Evolutionary conservation across 2,329 filamentous ascomycete species (phyloP), one percentile per base, ranked within the genome.

Genomic region (Claviceps humidiphila): DNA sequence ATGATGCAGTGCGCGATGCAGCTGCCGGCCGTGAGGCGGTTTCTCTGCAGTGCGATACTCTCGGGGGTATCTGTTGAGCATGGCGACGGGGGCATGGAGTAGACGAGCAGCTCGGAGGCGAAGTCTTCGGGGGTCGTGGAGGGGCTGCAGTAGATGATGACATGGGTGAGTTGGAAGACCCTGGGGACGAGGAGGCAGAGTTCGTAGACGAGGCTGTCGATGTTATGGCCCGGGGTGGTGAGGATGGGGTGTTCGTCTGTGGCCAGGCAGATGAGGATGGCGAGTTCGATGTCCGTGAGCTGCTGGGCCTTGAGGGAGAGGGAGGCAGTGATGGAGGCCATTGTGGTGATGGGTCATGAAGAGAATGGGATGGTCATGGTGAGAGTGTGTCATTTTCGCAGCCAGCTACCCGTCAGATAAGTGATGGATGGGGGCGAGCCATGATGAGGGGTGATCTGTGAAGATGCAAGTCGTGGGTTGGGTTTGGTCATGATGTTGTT

Each of bases 181-280:
- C 80, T 78, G 17, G 74, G 71, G 54, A 81, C 80, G 51, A 91
- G 85, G 63, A 93, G 71, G 56, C 80, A 77, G 22, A 95, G 72
- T 66, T 95, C 89, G 50, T 80, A 75, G 44, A 83, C 75, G n/a
- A 95, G 73, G 57, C 82, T 77, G 65, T 85, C 75, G 53, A 91
- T 69, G 50, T 73, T 70, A 39, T 78, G 71, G 4, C 71, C 65
- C 2, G 82, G 78, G 16, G 87, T 86, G 67, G 89, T 85, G 62
- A 97, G 81, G 60, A 97, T 82, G 70, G 89, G 95, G 67, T 97
- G 90, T 66, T 95, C 87, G 58, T 84, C 78, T 54, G 84, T 82
- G 56, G 89, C 76, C 50, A 97, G 78, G 63, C 85, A 90, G 49
- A 96, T 78, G 42, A 97, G 76, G 14, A 86, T 72, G 24, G 91